Base-by-base conservation (phyloP, 805 yeast species). In the Saturnispora serradocipensis region DNA sequence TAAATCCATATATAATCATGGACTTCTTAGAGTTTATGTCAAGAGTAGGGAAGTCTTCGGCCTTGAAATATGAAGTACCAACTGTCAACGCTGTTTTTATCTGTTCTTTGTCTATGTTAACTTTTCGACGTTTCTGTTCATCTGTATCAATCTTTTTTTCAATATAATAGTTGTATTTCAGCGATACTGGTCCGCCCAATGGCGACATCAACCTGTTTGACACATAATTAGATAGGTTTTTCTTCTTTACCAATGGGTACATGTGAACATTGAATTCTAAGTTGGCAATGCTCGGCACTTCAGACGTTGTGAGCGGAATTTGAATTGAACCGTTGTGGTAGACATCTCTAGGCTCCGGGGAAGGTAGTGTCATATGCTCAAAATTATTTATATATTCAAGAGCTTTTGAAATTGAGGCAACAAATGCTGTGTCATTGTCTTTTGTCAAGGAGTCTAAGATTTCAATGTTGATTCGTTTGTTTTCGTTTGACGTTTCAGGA, bases 1-100 rank as follows among this genome's bases (percentile, higher is more conserved):
- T 63, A 54, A 88, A 80, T 0, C 88, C 87, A 24, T 86, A 58
- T 1, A 88, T 69, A 61, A 84, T 89, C 11, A 88, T 61, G 0
- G 84, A 82, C 1, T 82, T 73, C 4, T 53, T 51, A 0, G 82
- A 72, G 10, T 47, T 18, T n/a, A 50, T 20, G 4, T 46, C 25
- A 30, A 67, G 67, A 16, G 80, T 61, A 3, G 73, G 68, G 10
- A 69, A 68, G 34, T 72, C 71, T 13, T 82, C 79, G 5, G 86
- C 60, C 0, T 81, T 78, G 2, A 81, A 74, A 13, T 77, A 69
- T 8, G 80, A 75, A 1, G 72, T 69, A 3, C 95, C 91, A 59
- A 82, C 88, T 55, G 77, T 76, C 62, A 78, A 87, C 0, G 86
- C 95, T 36, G 77, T 48, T 10, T 39, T 46, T 13, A 55, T 43